Evolutionary conservation across 2,329 filamentous ascomycete genomes (phyloP), one percentile per base, ranked within the genome.

Genomic region (Alternaria tenuissima): DNA sequence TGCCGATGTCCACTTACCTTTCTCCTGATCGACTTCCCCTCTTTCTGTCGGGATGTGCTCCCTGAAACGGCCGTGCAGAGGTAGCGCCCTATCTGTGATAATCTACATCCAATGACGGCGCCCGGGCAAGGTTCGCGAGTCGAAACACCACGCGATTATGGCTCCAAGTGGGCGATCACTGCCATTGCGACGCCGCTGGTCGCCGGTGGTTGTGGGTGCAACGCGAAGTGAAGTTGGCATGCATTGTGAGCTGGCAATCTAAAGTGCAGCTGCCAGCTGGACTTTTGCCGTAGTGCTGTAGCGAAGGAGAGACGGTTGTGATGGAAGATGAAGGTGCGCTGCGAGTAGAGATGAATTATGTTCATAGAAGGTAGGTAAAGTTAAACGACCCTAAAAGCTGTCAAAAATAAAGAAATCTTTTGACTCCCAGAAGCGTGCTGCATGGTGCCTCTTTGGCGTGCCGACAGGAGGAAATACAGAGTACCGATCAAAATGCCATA

Each of bases 401-500:
- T 56, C 54, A 62, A 46, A 49, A 51, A 59, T 47, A 61, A 65
- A 55, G 53, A 61, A 55, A 66, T 63, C 60, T 72, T 70, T 72
- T 72, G 62, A 64, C 62, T 63, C 68, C 64, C 56, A 55, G 53
- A 52, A 55, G 54, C 66, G 66, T 68, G 62, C 62, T 61, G 57
- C 57, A 60, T 61, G 57, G 55, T 63, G 62, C 62, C 64, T 62
- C 52, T 57, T 58, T 64, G 68, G 61, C 61, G 62, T 63, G 60
- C 61, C 61, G 52, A 61, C 57, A 65, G 53, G 57, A 62, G 57
- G 62, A 66, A 70, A 75, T 59, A 74, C 66, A 71, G 64, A 66
- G 67, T 73, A 69, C 70, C 71, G 67, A 59, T 61, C 66, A 69
- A 61, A 60, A 76, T 76, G 71, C 74, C 73, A 65, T 69, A 65